Base-by-base conservation (phyloP, 1,284 basidiomycete species). In the Leccinum angustisporum region DNA sequence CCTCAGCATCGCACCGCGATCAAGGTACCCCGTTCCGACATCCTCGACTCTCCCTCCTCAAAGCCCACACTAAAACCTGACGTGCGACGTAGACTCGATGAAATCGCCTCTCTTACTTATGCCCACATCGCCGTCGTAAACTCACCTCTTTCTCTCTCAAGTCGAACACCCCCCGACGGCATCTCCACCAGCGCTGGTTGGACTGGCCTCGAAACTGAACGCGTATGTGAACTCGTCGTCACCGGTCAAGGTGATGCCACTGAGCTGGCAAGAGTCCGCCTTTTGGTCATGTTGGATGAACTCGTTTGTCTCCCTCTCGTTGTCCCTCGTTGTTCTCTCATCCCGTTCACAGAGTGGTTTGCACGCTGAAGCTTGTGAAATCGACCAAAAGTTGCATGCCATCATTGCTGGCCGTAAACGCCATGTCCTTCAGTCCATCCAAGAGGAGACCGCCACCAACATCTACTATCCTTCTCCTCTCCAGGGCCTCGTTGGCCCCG, bases 381-480 rank as follows among this genome's bases (percentile, higher is more conserved):
- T 99, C 67, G 97, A 98, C 75, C 92, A 94, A 78, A 97, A 98
- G 75, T 79, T 98, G 2, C 96, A 98, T 76, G 86, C 91, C 57
- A 95, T 98, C 73, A 86, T 98, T 65, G 92, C 94, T 11, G 94
- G 94, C 21, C 88, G 94, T 65, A 97, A 98, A 78, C 91, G 97
- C 54, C 83, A 83, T 61, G 84, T 91, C 27, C 81, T 99, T 50
- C 97, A 98, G 76, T 84, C 90, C 7, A 97, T 99, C 61, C 94
- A 98, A 75, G 95, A 98, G 77, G 95, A 98, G 77, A 98, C 97
- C 0, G 95, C 90, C 0, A 98, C 97, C 61, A 99, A 97, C 73
- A 94, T 99, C 63, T 99, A 98, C 76, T 84, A 94, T 66, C 95
- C 97, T 33, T 94, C 94, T 5, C 90, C 95, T 51, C 81, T 98